Evolutionary conservation across 2,329 filamentous ascomycete genomes (phyloP).

Genomic region (Alternaria arbusti): DNA sequence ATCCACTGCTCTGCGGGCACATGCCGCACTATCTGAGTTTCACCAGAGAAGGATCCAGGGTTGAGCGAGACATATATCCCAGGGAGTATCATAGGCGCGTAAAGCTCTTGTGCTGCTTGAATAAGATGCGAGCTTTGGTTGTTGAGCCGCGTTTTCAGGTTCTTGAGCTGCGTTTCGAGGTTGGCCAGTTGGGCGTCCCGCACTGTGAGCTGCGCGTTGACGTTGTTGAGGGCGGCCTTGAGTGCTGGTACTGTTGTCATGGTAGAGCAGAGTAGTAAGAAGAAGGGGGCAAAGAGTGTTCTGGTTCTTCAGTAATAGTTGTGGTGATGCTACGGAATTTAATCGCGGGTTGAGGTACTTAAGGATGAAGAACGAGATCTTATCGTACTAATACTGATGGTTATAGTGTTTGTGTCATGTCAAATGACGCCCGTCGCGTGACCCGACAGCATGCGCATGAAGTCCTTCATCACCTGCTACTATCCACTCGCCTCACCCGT

Average conservation of each 20-base stretch:
- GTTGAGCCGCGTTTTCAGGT: neutral
- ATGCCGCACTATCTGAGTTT: too few species aligned
- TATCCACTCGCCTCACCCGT: rapidly evolving
- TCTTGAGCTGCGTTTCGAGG: neutral
- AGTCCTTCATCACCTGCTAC: neutral
- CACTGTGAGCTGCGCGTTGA: neutral
- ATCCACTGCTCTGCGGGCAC: too few species aligned
- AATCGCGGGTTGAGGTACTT: neutral
- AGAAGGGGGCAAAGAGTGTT: neutral
- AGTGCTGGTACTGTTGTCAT: neutral
- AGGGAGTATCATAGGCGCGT: neutral
- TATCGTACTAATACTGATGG: neutral
- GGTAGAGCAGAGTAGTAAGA: neutral
- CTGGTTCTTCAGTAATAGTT: neutral
- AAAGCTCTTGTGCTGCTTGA: neutral
- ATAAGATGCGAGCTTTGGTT: neutral
- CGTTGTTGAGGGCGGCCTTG: neutral
- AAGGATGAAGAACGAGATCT: neutral
- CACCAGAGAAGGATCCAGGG: too few species aligned
- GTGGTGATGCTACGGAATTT: neutral
- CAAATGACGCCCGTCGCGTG: neutral
- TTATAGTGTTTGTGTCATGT: neutral
- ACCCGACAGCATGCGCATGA: neutral
- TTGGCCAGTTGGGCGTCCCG: neutral
- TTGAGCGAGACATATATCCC: neutral